Evolutionary conservation across 768 basidiomycete genomes (phyloP).

Genomic region (Cystofilobasidium bisporidii): DNA sequence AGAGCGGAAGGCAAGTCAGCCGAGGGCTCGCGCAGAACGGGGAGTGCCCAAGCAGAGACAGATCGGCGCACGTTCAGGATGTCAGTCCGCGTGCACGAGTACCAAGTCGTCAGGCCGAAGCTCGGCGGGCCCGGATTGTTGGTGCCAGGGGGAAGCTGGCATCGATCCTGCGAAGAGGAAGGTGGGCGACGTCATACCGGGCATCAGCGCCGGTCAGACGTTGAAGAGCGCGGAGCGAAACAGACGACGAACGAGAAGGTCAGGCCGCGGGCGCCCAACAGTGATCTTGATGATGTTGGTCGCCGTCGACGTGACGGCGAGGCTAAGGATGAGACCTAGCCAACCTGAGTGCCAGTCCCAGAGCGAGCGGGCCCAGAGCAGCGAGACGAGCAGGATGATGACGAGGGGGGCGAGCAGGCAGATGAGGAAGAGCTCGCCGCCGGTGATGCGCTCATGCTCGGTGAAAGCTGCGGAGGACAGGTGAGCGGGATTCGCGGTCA

Average conservation of each 20-base stretch:
- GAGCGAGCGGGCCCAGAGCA: neutral
- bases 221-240: neutral
- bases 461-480: neutral
- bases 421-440: neutral
- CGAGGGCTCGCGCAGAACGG: no score
- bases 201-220: no score
- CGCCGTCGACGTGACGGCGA: constrained; percentile 46
- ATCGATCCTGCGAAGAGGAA: constrained; percentile 52
- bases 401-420: constrained; percentile 10
- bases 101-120: constrained; percentile 60
- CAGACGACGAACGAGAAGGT: constrained; percentile 16
- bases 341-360: constrained; percentile 19
- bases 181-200: no score
- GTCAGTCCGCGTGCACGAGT: constrained; percentile 69
- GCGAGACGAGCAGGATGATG: constrained; percentile 17
- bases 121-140: constrained; percentile 47
- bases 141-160: constrained; percentile 7
- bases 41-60: neutral
- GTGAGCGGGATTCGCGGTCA: no score
- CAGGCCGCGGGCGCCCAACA: constrained; percentile 82
- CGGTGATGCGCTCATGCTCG: constrained; percentile 16
- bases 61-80: constrained; percentile 18
- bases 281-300: constrained; percentile 44
- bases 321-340: constrained; percentile 53
- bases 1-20: no score